phyloP scores from a whole-genome alignment of 2,329 filamentous ascomycete species.

The Monilinia vaccinii-corymbosi region DNA sequence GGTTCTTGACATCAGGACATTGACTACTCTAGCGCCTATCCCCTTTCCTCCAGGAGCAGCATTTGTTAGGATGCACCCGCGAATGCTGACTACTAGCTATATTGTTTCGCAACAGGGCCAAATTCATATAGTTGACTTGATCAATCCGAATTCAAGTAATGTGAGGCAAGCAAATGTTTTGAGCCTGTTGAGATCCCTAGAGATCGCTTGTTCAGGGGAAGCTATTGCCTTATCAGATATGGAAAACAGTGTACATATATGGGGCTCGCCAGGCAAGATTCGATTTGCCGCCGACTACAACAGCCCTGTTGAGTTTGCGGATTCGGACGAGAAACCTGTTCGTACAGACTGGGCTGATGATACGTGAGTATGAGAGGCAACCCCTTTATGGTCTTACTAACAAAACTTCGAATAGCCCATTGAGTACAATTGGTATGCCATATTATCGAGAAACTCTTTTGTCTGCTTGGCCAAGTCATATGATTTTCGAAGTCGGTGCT shows the following conservation, averaged over 20 bases:
- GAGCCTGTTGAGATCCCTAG: conserved; percentile 53
- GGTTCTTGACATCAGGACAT: conserved; percentile 88
- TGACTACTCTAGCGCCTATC: conserved; percentile 80
- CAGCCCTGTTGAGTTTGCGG: conserved; percentile 57
- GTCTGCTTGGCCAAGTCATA: conserved; percentile 81
- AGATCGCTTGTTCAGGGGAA: conserved; percentile 63
- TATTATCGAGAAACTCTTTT: conserved; percentile 83
- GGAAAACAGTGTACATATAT: conserved; percentile 57
- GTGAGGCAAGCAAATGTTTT: conserved; percentile 56
- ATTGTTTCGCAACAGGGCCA: conserved; percentile 87
- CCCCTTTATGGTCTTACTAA: not conserved
- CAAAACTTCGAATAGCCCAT: conserved; percentile 42
- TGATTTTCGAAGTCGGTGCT: conserved; percentile 77
- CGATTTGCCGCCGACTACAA: conserved; percentile 63
- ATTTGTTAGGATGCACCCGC: conserved; percentile 92
- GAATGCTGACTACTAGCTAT: conserved; percentile 89
- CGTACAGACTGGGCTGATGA: conserved; percentile 56
- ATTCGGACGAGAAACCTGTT: conserved; percentile 41
- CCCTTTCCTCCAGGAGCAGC: conserved; percentile 88
- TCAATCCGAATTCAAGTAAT: conserved; percentile 63
- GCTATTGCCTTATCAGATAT: conserved; percentile 58
- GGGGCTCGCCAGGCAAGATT: conserved; percentile 60
- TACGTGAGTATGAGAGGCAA: conserved; percentile 41
- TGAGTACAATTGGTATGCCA: conserved; percentile 83
- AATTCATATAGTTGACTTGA: conserved; percentile 89